Percentiles rank a stretch among this genome's conserved stretches.
Conservation (phyloP, 441 rosid genomes). For the Populus tomentosa region DNA sequence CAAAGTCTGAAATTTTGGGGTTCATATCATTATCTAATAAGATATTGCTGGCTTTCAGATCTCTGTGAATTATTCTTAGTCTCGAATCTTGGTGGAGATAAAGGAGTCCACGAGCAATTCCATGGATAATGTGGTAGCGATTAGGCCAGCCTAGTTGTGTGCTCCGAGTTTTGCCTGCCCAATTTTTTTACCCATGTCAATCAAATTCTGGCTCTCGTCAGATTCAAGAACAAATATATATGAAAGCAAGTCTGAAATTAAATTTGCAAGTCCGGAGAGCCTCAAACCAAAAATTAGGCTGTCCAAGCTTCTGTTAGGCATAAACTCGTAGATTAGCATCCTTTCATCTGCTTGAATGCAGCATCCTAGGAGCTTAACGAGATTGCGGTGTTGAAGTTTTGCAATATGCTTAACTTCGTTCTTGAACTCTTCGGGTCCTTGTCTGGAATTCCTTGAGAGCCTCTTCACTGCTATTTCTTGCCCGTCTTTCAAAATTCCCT, state of each 20-base stretch:
- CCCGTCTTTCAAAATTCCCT: slow-evolving; percentile 28
- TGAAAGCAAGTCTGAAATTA: too few relatives aligned
- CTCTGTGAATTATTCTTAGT: slow-evolving; percentile 37
- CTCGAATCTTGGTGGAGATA: slow-evolving; percentile 50
- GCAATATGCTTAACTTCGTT: slow-evolving; percentile 24
- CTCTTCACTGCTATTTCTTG: slow-evolving; percentile 29
- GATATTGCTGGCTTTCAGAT: slow-evolving; percentile 38
- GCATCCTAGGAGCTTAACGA: slow-evolving; percentile 37
- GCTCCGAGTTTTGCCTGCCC: slow-evolving; percentile 17
- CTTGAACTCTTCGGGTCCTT: slow-evolving; percentile 25
- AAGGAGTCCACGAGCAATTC: slow-evolving; percentile 36
- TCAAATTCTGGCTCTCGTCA: neutral
- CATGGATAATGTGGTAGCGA: slow-evolving; percentile 31
- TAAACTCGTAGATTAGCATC: slow-evolving; percentile 34
- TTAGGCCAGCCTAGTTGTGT: slow-evolving; percentile 25
- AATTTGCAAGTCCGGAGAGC: neutral
- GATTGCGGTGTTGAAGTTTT: slow-evolving; percentile 34
- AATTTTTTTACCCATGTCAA: slow-evolving; percentile 7
- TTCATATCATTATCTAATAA: slow-evolving; percentile 36
- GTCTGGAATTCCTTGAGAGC: slow-evolving; percentile 18
- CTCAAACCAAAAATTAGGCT: slow-evolving; percentile 27
- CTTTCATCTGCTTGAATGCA: slow-evolving; percentile 30
- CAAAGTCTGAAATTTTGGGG: slow-evolving; percentile 50
- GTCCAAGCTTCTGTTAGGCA: slow-evolving; percentile 40
- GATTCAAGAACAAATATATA: too few relatives aligned